Evolutionary conservation across 805 yeast genomes (phyloP).

Genomic region (Komagataella mondaviorum): DNA sequence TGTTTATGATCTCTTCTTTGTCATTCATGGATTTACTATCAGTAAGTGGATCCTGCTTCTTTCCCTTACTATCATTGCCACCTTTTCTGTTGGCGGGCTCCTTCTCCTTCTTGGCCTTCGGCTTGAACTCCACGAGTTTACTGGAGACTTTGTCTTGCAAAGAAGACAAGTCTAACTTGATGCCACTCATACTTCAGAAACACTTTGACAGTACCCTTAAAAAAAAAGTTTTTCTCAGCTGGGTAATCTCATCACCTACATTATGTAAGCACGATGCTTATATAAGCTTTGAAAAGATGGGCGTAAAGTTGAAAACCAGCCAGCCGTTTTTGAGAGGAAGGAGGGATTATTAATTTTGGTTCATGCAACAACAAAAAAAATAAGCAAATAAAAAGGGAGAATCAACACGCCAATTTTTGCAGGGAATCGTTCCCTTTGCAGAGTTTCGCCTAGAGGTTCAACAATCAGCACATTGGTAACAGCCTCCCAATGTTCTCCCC

Average conservation of each 20-base stretch:
- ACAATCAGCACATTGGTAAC: too few species aligned
- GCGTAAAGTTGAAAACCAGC: too few species aligned
- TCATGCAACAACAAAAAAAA: too few species aligned
- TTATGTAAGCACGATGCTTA: background rate
- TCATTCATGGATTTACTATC: constrained; percentile 10
- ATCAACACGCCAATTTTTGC: too few species aligned
- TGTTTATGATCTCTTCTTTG: background rate
- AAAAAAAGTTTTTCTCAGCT: background rate
- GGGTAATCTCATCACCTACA: background rate
- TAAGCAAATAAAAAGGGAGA: too few species aligned
- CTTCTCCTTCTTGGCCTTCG: constrained; percentile 9
- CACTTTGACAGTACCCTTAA: background rate
- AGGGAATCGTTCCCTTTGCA: too few species aligned
- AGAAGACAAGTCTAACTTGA: constrained; percentile 35
- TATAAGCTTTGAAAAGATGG: background rate
- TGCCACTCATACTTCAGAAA: constrained; percentile 23
- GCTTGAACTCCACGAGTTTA: constrained; percentile 24
- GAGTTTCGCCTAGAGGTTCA: too few species aligned
- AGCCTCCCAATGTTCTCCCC: background rate
- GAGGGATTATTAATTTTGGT: too few species aligned
- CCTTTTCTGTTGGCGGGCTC: constrained; percentile 4
- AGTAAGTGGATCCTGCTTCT: constrained; percentile 10
- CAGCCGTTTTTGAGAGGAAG: too few species aligned
- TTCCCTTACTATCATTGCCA: constrained; percentile 5
- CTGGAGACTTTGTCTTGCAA: constrained; percentile 51